Conservation (phyloP, 75 land plant genomes). For the Cunninghamia lanceolata region DNA sequence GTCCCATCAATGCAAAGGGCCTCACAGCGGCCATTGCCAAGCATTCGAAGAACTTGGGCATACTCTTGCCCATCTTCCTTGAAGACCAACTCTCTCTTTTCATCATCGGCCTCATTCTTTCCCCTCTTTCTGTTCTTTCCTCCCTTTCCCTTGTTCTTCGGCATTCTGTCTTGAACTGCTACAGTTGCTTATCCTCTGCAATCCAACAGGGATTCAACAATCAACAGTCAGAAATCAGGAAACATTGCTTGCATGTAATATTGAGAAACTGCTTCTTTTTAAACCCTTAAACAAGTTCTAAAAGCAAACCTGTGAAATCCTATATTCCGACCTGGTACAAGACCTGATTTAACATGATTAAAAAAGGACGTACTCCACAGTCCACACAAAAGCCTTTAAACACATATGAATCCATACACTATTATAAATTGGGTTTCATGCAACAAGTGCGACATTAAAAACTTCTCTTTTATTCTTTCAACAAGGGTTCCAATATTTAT, state of each 20-base stretch:
- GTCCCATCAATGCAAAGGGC: constrained; percentile 77
- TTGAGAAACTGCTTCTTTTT: too few species aligned
- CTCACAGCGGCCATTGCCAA: constrained; percentile 86
- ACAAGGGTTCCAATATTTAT: too few species aligned
- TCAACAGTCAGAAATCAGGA: not conserved
- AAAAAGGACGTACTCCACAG: too few species aligned
- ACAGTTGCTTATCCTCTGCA: not conserved
- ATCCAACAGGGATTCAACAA: not conserved
- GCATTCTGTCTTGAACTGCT: constrained; percentile 33
- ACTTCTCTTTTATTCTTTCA: too few species aligned
- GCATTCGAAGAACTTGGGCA: constrained; percentile 77
- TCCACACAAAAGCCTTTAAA: too few species aligned
- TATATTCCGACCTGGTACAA: too few species aligned
- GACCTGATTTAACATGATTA: too few species aligned
- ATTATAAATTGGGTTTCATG: too few species aligned
- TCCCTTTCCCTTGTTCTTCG: constrained; percentile 93
- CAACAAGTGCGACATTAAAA: too few species aligned
- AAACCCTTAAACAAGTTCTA: not conserved
- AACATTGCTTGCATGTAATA: not conserved
- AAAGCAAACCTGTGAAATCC: too few species aligned
- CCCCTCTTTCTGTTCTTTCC: constrained; percentile 89
- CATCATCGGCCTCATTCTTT: constrained; percentile 89
- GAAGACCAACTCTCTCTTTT: constrained; percentile 90
- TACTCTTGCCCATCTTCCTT: constrained; percentile 86
- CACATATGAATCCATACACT: too few species aligned